Base-by-base conservation (phyloP, 1,284 basidiomycete species). In the Melampsora larici-populina region DNA sequence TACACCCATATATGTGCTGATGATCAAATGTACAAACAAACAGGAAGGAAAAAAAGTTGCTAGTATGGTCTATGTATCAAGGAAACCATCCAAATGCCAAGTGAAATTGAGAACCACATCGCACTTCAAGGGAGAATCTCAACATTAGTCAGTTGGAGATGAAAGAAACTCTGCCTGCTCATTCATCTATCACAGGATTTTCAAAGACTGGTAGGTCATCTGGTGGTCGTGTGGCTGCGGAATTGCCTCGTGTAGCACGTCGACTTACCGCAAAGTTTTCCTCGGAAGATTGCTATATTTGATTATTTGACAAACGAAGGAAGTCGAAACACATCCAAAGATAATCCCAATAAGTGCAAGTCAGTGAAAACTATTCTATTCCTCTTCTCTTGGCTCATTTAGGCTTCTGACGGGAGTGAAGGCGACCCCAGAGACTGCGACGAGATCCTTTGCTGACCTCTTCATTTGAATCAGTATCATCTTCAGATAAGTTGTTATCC, bases 161-260 rank as follows among this genome's bases (percentile, higher is more conserved):
- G 11, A 43, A 43, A 43, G 7, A 43, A 43, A 43, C 7, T 43
- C 40, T 43, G 6, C 40, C 40, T 43, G 40, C 40, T 43, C 40
- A 43, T 43, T 43, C 40, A 7, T 43, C 40, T 43, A 43, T 43
- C 40, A 43, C 40, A 7, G 40, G 40, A 43, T 43, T 43, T 11
- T 43, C 40, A 17, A 74, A 24, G 2, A 62, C 51, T 21, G 48
- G 48, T 31, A 74, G 63, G 51, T 74, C 72, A 29, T 74, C 72
- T 17, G 72, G 70, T 24, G 70, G 72, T 40, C 72, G 63, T 26
- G 49, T 74, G 15, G 72, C 72, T 21, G 72, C 72, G 4, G 72
- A 74, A 66, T 74, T 74, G 6, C 72, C 72, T 48, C 72, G 72
- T 13, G 72, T 74, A 18, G 72, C 72, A 15, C 72, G 72, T 49